Evolutionary conservation across 352 stramenopile genomes (phyloP).

Genomic region (Globisporangium cylindrosporum): DNA sequence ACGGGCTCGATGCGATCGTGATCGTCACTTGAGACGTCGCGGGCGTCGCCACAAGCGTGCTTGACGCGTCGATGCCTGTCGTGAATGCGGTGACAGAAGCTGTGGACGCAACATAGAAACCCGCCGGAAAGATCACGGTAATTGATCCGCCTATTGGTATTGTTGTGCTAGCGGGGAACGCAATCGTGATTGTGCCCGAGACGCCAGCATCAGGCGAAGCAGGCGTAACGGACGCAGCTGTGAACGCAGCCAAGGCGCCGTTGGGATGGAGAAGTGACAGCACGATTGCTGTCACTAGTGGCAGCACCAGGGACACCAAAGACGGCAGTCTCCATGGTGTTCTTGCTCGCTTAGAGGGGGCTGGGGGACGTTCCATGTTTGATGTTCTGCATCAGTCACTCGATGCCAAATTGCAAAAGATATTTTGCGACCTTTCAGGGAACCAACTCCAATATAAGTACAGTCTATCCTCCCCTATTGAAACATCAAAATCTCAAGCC

Average conservation of each 20-base stretch:
- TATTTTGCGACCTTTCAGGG: neutral
- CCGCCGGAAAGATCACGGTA: constrained; percentile 42
- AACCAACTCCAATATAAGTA: neutral
- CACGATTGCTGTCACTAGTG: neutral
- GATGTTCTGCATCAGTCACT: neutral
- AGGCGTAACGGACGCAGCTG: constrained; percentile 28
- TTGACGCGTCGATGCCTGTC: constrained; percentile 25
- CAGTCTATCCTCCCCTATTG: too few relatives aligned
- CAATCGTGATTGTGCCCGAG: constrained; percentile 27
- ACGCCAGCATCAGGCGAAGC: constrained; percentile 27
- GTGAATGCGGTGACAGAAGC: constrained; percentile 14
- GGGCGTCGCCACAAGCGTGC: constrained; percentile 25
- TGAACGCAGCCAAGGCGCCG: constrained; percentile 22
- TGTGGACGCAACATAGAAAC: constrained; percentile 40
- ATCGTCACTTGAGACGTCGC: constrained; percentile 30
- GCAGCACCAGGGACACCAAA: neutral
- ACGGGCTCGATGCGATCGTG: constrained; percentile 26
- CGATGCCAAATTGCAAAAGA: neutral
- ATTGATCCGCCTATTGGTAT: constrained; percentile 27
- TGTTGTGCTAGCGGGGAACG: constrained; percentile 29
- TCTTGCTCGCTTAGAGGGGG: neutral
- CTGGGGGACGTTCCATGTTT: neutral
- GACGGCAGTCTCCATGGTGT: neutral
- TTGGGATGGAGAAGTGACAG: neutral
- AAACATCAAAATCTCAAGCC: too few relatives aligned